Base-by-base conservation (phyloP, 257 asterid species). In the Salvia hispanica region DNA sequence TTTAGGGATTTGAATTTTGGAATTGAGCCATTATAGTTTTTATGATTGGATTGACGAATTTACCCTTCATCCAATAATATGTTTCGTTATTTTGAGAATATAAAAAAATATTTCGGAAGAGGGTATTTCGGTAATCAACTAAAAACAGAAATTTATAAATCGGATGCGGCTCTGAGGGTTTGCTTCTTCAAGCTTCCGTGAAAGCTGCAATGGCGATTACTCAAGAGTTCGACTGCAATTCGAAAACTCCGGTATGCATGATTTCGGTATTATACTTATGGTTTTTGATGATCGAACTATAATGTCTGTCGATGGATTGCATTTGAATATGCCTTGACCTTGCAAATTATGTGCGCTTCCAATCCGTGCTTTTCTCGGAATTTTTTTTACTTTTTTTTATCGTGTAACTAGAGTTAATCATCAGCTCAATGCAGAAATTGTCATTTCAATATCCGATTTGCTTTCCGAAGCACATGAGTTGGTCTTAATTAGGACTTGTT, bases 101-200 rank as follows among this genome's bases (percentile, higher is more conserved):
- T 6, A 34, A 34, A 34, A 34, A 39, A 6, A 7, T 5, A 39
- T 39, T 36, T 36, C 7, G 10, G 4, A 13, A 40, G 55, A 65
- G 79, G 79, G 81, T 50, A 73, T 3, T 69, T 73, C 51, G 48
- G 84, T 80, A 76, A 72, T 59, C 36, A 31, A 39, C 46, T n/a
- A 61, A 56, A 25, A 51, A 56, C 75, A 52, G 72, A 76, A 71
- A 31, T 68, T 58, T 69, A 79, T 53, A 69, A 45, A 11, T 5
- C 36, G 50, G 16, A 16, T 15, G 64, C 31, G 36, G 40, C 67
- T 14, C 11, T 4, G 11, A 72, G 71, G 80, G 52, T 70, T 66
- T 52, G 48, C 47, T 8, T 54, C 25, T 18, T 21, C 70, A 36
- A 65, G 28, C 52, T 65, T 42, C 67, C 18, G 43, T 48, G 36